These are phyloP conservation scores for Ettlia oleoabundans DNA, from an alignment of 139 green algal species.

Conservation along the genomic window DNA sequence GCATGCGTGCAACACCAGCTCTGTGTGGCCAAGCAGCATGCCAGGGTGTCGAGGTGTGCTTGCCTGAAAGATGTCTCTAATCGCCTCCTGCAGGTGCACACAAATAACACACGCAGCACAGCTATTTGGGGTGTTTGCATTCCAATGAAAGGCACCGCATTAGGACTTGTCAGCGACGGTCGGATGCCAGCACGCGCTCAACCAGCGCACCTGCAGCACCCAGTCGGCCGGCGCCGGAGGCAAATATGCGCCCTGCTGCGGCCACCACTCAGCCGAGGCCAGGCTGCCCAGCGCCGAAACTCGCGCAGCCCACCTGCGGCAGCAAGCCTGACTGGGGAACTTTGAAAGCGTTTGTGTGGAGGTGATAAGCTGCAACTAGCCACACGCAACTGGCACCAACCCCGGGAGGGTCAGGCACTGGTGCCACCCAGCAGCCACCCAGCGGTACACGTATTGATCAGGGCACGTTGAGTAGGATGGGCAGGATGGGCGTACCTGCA, in stretches of 20 bases:
- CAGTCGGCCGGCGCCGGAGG: constrained; percentile 50
- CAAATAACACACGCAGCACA: too few relatives aligned
- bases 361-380: too few relatives aligned
- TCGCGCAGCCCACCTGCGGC: constrained; percentile 2
- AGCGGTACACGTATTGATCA: not conserved
- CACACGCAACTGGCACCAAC: too few relatives aligned
- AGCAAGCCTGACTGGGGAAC: not conserved
- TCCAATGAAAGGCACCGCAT: too few relatives aligned
- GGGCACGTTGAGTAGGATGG: not conserved
- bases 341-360: not conserved
- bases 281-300: not conserved
- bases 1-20: too few relatives aligned
- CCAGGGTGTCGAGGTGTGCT: not conserved
- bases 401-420: too few relatives aligned
- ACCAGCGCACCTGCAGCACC: constrained; percentile 30
- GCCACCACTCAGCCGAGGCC: constrained; percentile 63
- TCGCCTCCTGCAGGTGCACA: constrained; percentile 52
- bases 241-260: constrained; percentile 32
- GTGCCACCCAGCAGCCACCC: too few relatives aligned
- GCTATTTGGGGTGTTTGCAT: too few relatives aligned
- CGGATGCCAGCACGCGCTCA: too few relatives aligned
- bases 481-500: not conserved
- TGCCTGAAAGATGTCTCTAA: constrained; percentile 63
- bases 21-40: not conserved
- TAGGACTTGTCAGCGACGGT: too few relatives aligned